phyloP scores from a whole-genome alignment of 2,329 filamentous ascomycete species.

The Exophiala lecanii-corni region DNA sequence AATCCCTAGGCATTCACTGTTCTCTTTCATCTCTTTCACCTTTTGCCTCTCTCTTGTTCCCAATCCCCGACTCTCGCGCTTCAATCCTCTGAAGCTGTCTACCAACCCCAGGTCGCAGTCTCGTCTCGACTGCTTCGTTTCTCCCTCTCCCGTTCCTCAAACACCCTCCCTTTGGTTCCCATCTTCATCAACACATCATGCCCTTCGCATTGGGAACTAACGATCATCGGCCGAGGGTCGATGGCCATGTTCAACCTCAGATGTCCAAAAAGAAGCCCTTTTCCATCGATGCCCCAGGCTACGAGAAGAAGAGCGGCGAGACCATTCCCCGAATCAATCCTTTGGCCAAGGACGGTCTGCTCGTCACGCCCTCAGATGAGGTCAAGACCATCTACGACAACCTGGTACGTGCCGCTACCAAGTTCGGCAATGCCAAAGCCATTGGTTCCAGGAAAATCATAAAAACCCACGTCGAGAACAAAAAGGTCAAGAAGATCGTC shows the following conservation, averaged over 20 bases:
- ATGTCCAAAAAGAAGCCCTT: conserved; percentile 68
- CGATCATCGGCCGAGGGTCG: conserved; percentile 19
- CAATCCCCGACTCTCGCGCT: no score
- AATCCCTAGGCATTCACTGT: not conserved
- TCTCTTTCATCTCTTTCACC: not conserved
- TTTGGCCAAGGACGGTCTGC: conserved; percentile 65
- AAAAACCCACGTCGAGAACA: conserved; percentile 74
- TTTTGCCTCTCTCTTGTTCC: not conserved
- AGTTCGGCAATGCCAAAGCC: conserved; percentile 60
- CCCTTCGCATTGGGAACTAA: conserved; percentile 16
- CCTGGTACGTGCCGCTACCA: conserved; percentile 61
- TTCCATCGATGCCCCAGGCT: conserved; percentile 67
- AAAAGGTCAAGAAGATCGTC: conserved; percentile 83
- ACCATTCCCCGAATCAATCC: conserved; percentile 76
- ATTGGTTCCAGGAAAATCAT: conserved; percentile 70
- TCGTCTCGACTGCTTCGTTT: not conserved
- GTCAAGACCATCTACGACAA: conserved; percentile 76
- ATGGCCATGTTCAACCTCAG: conserved; percentile 35
- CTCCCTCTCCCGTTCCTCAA: not conserved
- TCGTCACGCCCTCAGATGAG: conserved; percentile 61
- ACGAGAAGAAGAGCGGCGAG: conserved; percentile 68
- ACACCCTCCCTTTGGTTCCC: not conserved
- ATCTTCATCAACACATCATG: conserved; percentile 1
- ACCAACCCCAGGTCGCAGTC: not conserved
- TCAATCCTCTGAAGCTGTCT: no score